These are phyloP conservation scores for Penicillium sp. DNA, from an alignment of 2,329 filamentous ascomycete species.

Conservation along the genomic window DNA sequence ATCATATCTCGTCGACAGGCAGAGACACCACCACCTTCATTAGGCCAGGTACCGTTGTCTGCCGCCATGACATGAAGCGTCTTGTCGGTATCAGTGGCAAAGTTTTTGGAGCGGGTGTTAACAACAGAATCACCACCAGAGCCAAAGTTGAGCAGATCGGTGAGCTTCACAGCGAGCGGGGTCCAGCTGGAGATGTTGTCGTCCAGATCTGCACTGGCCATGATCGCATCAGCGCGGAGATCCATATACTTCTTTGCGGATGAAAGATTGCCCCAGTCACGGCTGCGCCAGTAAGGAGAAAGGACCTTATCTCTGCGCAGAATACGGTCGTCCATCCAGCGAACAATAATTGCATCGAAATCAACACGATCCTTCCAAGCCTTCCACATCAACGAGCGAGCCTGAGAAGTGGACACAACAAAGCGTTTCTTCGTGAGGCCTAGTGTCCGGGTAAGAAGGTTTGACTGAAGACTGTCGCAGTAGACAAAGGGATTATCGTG, in stretches of 20 bases:
- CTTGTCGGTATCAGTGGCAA: slow-evolving; percentile 49
- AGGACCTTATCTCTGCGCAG: slow-evolving; percentile 48
- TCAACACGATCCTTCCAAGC: slow-evolving; percentile 48
- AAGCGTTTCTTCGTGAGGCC: slow-evolving; percentile 37
- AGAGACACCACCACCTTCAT: slow-evolving; percentile 54
- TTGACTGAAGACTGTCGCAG: slow-evolving; percentile 42
- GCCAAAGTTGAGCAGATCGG: slow-evolving; percentile 52
- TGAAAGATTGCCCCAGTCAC: slow-evolving; percentile 44
- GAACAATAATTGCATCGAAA: slow-evolving; percentile 50
- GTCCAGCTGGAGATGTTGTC: slow-evolving; percentile 54
- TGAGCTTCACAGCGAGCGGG: slow-evolving; percentile 50
- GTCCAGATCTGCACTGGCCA: slow-evolving; percentile 52
- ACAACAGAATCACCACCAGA: slow-evolving; percentile 54
- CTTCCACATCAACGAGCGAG: slow-evolving; percentile 52
- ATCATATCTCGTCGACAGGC: slow-evolving; percentile 56
- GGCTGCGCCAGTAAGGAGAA: slow-evolving; percentile 46
- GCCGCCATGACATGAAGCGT: slow-evolving; percentile 52
- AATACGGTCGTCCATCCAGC: slow-evolving; percentile 52
- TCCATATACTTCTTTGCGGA: slow-evolving; percentile 46
- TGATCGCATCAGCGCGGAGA: slow-evolving; percentile 49
- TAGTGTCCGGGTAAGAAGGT: slow-evolving; percentile 31
- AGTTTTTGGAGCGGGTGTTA: slow-evolving; percentile 49
- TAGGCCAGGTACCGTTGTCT: slow-evolving; percentile 54
- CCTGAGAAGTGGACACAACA: slow-evolving; percentile 47
- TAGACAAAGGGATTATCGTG: slow-evolving; percentile 53